Evolutionary conservation across 2,329 filamentous ascomycete species (phyloP).

Genomic region (Teratosphaeria epicoccoides): DNA sequence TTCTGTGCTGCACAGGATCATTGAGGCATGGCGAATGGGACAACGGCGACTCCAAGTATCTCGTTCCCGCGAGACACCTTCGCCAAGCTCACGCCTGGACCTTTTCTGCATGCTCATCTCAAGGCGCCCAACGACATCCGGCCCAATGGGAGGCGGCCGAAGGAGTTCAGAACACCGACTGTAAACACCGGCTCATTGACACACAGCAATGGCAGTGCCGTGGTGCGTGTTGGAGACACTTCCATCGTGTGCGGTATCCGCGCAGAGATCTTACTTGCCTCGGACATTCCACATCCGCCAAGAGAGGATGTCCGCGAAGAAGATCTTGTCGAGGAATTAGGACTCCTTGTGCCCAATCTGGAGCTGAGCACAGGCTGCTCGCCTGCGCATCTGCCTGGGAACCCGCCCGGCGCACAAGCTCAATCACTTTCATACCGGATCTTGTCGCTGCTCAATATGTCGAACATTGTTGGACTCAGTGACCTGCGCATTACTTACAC

Average conservation of each 20-base stretch:
- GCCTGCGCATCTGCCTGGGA: slow-evolving; percentile 73
- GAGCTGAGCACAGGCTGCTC: slow-evolving; percentile 86
- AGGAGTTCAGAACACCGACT: slow-evolving; percentile 59
- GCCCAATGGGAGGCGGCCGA: slow-evolving; percentile 67
- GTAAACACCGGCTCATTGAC: slow-evolving; percentile 76
- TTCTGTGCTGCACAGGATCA: not conserved
- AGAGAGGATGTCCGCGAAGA: slow-evolving; percentile 16
- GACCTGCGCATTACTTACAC: slow-evolving; percentile 59
- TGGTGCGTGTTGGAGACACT: slow-evolving; percentile 80
- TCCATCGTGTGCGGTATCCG: slow-evolving; percentile 90
- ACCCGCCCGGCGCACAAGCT: slow-evolving; percentile 65
- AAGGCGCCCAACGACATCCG: slow-evolving; percentile 55
- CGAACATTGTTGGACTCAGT: slow-evolving; percentile 53
- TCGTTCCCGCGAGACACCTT: slow-evolving; percentile 59
- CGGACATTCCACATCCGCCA: slow-evolving; percentile 58
- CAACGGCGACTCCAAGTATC: slow-evolving; percentile 22
- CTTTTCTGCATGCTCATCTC: slow-evolving; percentile 83
- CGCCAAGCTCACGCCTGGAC: slow-evolving; percentile 78
- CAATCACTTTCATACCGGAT: slow-evolving; percentile 78
- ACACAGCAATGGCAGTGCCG: slow-evolving; percentile 80
- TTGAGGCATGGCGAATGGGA: slow-evolving; percentile 11
- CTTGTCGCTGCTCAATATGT: slow-evolving; percentile 63
- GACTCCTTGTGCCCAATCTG: slow-evolving; percentile 84
- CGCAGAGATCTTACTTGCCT: slow-evolving; percentile 68
- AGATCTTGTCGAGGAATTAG: slow-evolving; percentile 37